Conservation (phyloP, 176 grass and related monocot genomes). For the Rhynchospora tenuis region DNA sequence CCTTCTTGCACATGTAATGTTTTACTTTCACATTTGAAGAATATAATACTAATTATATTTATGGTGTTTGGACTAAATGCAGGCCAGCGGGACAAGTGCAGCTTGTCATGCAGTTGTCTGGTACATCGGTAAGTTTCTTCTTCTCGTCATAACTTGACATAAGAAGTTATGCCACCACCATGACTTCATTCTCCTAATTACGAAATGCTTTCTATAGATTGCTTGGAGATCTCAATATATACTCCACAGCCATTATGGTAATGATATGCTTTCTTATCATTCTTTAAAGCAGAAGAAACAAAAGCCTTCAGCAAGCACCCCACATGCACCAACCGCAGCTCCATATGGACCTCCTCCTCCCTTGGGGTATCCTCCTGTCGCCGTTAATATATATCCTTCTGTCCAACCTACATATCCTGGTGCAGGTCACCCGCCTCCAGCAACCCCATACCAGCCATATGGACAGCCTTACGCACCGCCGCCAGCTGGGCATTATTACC, state of each 20-base stretch:
- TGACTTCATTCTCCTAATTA: no score
- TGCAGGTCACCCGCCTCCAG: constrained; percentile 28
- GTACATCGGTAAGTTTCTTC: constrained; percentile 49
- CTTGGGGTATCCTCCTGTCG: constrained; percentile 23
- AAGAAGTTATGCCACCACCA: no score
- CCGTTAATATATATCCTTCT: constrained; percentile 17
- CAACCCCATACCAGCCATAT: constrained; percentile 26
- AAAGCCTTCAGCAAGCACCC: background rate
- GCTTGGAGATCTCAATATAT: background rate
- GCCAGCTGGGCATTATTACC: constrained; percentile 31
- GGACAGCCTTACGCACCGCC: constrained; percentile 39
- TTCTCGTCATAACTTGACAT: no score
- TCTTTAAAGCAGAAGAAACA: background rate
- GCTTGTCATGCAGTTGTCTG: constrained; percentile 56
- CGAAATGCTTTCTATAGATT: no score
- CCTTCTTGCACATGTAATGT: background rate
- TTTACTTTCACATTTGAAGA: background rate
- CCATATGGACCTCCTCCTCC: constrained; percentile 32
- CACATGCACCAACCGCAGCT: constrained; percentile 19
- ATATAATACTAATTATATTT: constrained; percentile 4
- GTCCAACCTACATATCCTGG: constrained; percentile 12
- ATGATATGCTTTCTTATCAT: background rate
- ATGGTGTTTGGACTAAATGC: background rate
- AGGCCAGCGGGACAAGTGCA: constrained; percentile 62
- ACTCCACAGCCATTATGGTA: no score